A percentile compares a stretch with the other conserved stretches of the same genome.
Conservation (phyloP, 2,329 filamentous ascomycete species). For the Hypomyces rosellus region DNA sequence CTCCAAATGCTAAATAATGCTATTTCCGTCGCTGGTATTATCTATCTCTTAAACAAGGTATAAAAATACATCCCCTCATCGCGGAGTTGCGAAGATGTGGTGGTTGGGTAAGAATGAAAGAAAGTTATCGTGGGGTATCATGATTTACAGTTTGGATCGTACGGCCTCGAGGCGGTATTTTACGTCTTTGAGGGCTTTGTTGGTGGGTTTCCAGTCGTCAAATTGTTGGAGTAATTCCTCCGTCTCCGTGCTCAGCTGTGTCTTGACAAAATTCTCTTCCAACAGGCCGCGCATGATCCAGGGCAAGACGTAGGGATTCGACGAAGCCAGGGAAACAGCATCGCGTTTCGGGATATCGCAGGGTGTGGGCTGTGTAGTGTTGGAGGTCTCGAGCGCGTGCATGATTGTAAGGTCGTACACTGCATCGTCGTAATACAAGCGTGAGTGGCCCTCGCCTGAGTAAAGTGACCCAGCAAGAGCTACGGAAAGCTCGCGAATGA, state of each 20-base stretch:
- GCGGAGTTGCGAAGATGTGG: too few relatives aligned
- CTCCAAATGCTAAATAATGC: too few relatives aligned
- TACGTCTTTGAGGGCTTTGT: slow-evolving; percentile 90
- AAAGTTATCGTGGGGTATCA: background rate
- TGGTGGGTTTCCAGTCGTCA: slow-evolving; percentile 85
- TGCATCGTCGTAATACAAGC: slow-evolving; percentile 81
- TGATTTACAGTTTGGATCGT: slow-evolving; percentile 65
- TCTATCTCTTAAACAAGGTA: too few relatives aligned
- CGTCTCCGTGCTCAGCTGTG: slow-evolving; percentile 70
- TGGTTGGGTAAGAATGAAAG: too few relatives aligned
- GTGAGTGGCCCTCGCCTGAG: slow-evolving; percentile 84
- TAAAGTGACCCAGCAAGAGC: slow-evolving; percentile 89
- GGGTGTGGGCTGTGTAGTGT: slow-evolving; percentile 29
- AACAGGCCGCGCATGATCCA: slow-evolving; percentile 93
- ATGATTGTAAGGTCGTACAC: slow-evolving; percentile 76
- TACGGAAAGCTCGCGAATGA: slow-evolving; percentile 82
- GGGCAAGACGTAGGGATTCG: slow-evolving; percentile 85
- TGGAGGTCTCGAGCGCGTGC: slow-evolving; percentile 67
- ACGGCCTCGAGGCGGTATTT: slow-evolving; percentile 92
- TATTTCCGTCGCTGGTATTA: too few relatives aligned
- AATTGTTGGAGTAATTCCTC: slow-evolving; percentile 77
- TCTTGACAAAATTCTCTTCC: slow-evolving; percentile 86
- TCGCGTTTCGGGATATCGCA: slow-evolving; percentile 16
- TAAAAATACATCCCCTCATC: too few relatives aligned
- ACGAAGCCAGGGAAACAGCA: slow-evolving; percentile 34